Conservation (phyloP, 2,329 filamentous ascomycete genomes). For the Helotiales sp. region DNA sequence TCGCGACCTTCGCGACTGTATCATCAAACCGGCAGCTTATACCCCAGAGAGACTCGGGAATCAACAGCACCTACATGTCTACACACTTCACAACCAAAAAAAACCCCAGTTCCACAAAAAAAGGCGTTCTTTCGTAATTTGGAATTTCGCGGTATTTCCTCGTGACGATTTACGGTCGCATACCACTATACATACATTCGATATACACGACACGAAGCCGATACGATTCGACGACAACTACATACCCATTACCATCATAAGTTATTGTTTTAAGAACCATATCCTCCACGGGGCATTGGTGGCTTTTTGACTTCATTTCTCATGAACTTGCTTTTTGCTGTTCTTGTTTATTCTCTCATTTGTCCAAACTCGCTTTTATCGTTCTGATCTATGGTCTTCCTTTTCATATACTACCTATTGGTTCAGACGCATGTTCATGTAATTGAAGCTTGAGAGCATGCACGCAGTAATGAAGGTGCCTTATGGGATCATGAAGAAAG, state of each 20-base stretch:
- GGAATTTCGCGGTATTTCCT: constrained; percentile 12
- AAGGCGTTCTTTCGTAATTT: constrained; percentile 10
- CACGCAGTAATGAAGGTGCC: constrained; percentile 23
- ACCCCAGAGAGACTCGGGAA: constrained; percentile 27
- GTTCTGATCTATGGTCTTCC: constrained; percentile 3
- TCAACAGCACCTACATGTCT: constrained; percentile 28
- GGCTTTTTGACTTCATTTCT: constrained; percentile 17
- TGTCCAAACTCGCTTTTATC: constrained; percentile 15
- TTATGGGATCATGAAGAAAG: constrained; percentile 22
- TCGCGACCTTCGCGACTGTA: constrained; percentile 23
- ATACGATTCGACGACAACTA: constrained; percentile 16
- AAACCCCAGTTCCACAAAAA: constrained; percentile 11
- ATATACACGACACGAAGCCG: constrained; percentile 16
- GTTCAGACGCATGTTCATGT: constrained; percentile 8
- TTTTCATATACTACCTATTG: neutral
- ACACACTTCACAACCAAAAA: constrained; percentile 3
- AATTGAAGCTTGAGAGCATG: constrained; percentile 18
- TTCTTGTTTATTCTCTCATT: neutral
- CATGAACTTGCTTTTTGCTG: constrained; percentile 4
- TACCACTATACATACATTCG: constrained; percentile 13
- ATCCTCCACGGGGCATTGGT: constrained; percentile 22
- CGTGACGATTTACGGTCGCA: constrained; percentile 27
- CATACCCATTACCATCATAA: constrained; percentile 9
- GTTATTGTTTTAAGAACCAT: constrained; percentile 15
- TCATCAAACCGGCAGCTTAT: constrained; percentile 25